These are phyloP conservation scores for Backusella liffmaniae DNA, from an alignment of 192 early-diverging fungal genomes.

Conservation along the genomic window DNA sequence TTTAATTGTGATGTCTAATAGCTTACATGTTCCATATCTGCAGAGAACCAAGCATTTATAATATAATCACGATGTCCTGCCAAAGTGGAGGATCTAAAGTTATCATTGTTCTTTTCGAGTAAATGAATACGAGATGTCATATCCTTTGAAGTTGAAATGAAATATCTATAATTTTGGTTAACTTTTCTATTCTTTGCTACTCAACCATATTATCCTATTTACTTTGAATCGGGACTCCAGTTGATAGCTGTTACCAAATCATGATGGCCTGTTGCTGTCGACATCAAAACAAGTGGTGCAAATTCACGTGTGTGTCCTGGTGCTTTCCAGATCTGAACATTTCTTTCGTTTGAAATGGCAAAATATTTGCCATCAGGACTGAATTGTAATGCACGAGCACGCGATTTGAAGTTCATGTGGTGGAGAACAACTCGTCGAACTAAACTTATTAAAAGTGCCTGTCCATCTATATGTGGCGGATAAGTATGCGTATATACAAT, in stretches of 20 bases:
- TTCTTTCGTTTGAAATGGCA: conserved; percentile 84
- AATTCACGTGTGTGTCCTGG: conserved; percentile 93
- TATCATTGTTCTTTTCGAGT: conserved; percentile 61
- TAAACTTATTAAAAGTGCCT: conserved; percentile 84
- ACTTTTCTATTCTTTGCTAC: too few species aligned
- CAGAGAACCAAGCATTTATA: conserved; percentile 80
- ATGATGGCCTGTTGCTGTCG: conserved; percentile 74
- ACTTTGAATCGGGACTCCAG: conserved; percentile 88
- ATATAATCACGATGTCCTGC: conserved; percentile 85
- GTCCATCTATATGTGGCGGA: conserved; percentile 62
- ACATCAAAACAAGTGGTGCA: conserved; percentile 85
- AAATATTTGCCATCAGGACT: conserved; percentile 88
- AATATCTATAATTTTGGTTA: conserved; percentile 33
- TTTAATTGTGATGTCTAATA: not conserved
- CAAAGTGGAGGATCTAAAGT: conserved; percentile 71
- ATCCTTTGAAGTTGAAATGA: conserved; percentile 67
- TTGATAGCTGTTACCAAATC: conserved; percentile 82
- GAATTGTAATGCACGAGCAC: conserved; percentile 84
- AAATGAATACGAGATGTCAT: conserved; percentile 80
- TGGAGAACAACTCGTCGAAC: conserved; percentile 82
- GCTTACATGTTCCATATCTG: conserved; percentile 51
- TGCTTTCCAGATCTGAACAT: conserved; percentile 88
- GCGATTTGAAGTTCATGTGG: conserved; percentile 83
- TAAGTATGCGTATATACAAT: too few species aligned
- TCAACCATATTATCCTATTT: conserved; percentile 15